Evolutionary conservation across 192 early-diverging fungal genomes (phyloP).

Genomic region (Dispira parvispora): DNA sequence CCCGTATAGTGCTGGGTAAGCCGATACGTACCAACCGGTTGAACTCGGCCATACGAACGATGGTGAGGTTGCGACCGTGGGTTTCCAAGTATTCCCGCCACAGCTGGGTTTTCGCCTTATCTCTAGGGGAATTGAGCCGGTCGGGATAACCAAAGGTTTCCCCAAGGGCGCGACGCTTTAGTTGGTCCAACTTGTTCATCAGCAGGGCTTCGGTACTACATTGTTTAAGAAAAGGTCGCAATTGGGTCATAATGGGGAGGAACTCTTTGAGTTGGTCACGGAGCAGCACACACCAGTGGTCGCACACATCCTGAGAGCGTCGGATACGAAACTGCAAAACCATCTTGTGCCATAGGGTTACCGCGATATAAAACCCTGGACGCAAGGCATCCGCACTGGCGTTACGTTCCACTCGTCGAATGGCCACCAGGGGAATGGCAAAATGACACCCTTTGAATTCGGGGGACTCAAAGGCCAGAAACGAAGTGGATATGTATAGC

Average conservation of each 20-base stretch:
- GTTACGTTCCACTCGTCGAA: constrained; percentile 82
- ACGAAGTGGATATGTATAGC: constrained; percentile 75
- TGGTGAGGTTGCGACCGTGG: constrained; percentile 78
- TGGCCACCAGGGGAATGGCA: constrained; percentile 71
- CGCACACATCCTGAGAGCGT: constrained; percentile 40
- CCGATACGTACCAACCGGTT: constrained; percentile 80
- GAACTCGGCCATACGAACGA: constrained; percentile 64
- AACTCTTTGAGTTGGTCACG: constrained; percentile 53
- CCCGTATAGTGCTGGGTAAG: constrained; percentile 69
- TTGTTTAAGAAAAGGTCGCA: constrained; percentile 60
- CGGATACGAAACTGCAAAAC: constrained; percentile 69
- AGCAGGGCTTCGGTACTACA: constrained; percentile 67
- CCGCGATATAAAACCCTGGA: constrained; percentile 45
- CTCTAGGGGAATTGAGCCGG: constrained; percentile 19
- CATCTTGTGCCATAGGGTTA: constrained; percentile 86
- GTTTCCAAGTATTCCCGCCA: constrained; percentile 33
- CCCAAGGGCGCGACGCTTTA: constrained; percentile 21
- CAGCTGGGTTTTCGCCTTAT: constrained; percentile 17
- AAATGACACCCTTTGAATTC: constrained; percentile 55
- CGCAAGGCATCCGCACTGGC: constrained; percentile 24
- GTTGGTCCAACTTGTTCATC: constrained; percentile 13
- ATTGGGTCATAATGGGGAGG: constrained; percentile 53
- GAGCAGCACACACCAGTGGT: constrained; percentile 68
- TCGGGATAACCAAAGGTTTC: constrained; percentile 27
- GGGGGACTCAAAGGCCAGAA: constrained; percentile 62